Conservation (phyloP, 176 grass and related monocot species). For the Miscanthus lutarioriparius region DNA sequence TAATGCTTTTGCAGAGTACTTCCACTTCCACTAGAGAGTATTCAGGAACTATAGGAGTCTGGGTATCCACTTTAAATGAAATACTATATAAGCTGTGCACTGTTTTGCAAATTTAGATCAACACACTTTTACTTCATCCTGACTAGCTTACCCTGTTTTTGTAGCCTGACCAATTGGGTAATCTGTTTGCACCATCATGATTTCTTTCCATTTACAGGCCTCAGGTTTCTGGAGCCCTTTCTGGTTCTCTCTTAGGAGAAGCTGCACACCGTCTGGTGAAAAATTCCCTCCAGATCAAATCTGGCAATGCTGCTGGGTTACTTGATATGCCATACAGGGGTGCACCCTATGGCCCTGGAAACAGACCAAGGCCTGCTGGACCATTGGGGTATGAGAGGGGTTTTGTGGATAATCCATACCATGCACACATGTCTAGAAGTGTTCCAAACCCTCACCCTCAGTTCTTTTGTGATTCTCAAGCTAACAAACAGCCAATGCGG, state of each 20-base stretch:
- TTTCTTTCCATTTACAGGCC: conserved; percentile 50
- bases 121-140: conserved; percentile 10
- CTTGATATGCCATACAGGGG: conserved; percentile 66
- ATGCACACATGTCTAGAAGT: conserved; percentile 43
- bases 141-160: background rate
- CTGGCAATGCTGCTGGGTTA: conserved; percentile 55
- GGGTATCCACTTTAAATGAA: background rate
- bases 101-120: conserved; percentile 33
- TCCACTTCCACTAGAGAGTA: background rate
- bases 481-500: conserved; percentile 51
- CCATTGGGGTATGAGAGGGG: conserved; percentile 73
- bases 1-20: conserved; percentile 20
- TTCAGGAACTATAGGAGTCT: background rate
- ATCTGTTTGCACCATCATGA: conserved; percentile 10
- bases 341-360: conserved; percentile 38
- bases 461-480: conserved; percentile 51
- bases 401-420: conserved; percentile 43
- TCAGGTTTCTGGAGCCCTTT: conserved; percentile 81
- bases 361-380: conserved; percentile 62
- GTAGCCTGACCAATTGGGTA: conserved; percentile 18
- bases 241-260: conserved; percentile 76
- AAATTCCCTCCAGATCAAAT: conserved; percentile 88
- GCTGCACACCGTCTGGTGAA: conserved; percentile 92
- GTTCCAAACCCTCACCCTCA: conserved; percentile 61
- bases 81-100: background rate